phyloP scores from a whole-genome alignment of 352 stramenopile species.

The Halophytophthora batemanensis region DNA sequence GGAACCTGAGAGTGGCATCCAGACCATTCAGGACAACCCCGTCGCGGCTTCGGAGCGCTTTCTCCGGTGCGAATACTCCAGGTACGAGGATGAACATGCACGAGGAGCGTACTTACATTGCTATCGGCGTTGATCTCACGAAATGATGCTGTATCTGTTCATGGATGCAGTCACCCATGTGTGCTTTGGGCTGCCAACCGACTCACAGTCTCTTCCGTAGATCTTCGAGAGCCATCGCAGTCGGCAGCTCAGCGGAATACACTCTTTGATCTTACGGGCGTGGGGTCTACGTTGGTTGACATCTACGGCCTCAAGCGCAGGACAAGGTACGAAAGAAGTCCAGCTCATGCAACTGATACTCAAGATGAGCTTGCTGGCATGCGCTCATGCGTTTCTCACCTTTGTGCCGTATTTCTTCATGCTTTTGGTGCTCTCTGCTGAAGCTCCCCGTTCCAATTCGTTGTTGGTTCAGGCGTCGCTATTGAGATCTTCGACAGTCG shows the following conservation, averaged over 20 bases:
- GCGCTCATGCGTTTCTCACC: too few relatives aligned
- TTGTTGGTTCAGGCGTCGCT: slow-evolving; percentile 60
- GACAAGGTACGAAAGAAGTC: slow-evolving; percentile 31
- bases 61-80: slow-evolving; percentile 71
- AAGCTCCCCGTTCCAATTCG: slow-evolving; percentile 70
- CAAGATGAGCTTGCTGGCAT: not conserved
- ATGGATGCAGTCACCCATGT: slow-evolving; percentile 48
- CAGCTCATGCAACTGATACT: not conserved
- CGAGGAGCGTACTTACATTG: not conserved
- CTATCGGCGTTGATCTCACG: not conserved
- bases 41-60: slow-evolving; percentile 30
- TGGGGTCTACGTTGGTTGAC: slow-evolving; percentile 30
- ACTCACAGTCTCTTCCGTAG: slow-evolving; percentile 36
- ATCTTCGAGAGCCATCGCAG: slow-evolving; percentile 41
- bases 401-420: not conserved
- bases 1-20: slow-evolving; percentile 41
- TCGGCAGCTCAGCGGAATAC: slow-evolving; percentile 15
- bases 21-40: slow-evolving; percentile 24
- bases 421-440: not conserved
- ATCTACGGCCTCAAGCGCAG: slow-evolving; percentile 71
- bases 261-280: slow-evolving; percentile 50
- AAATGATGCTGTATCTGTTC: not conserved
- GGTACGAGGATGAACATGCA: slow-evolving; percentile 23
- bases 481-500: slow-evolving; percentile 69
- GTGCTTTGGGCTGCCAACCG: slow-evolving; percentile 64